phyloP scores from a whole-genome alignment of 2,329 filamentous ascomycete genomes.

The Cadophora sp. region DNA sequence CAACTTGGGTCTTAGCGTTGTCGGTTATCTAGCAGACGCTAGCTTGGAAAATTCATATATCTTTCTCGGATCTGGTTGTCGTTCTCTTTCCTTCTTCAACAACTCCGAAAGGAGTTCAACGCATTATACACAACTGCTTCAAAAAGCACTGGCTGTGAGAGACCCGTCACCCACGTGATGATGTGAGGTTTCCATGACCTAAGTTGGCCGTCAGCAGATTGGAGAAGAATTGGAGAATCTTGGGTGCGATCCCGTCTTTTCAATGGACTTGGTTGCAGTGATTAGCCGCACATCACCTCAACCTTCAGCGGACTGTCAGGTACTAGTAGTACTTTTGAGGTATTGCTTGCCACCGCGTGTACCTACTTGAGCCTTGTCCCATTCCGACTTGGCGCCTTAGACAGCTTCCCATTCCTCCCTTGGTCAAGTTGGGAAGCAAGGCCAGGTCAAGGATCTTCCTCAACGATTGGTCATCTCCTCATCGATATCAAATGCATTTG shows the following conservation, averaged over 20 bases:
- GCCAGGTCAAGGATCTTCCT: neutral
- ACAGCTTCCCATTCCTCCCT: neutral
- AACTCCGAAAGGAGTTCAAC: slow-evolving; percentile 20
- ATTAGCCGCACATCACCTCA: slow-evolving; percentile 40
- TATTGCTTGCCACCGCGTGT: neutral
- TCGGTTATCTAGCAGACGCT: neutral
- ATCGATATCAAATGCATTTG: neutral
- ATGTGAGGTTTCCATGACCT: slow-evolving; percentile 43
- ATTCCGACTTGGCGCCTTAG: neutral
- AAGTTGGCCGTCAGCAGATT: slow-evolving; percentile 43
- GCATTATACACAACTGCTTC: slow-evolving; percentile 33
- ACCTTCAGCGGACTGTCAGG: neutral
- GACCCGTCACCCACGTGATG: slow-evolving; percentile 39
- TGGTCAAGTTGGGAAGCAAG: neutral
- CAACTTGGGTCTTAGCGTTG: neutral
- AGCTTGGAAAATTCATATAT: slow-evolving; percentile 11
- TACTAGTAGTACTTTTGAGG: neutral
- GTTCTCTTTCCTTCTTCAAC: slow-evolving; percentile 13
- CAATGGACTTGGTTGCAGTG: slow-evolving; percentile 43
- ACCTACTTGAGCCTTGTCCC: neutral
- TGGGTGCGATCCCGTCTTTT: slow-evolving; percentile 42
- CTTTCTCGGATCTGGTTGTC: neutral
- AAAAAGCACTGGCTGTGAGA: slow-evolving; percentile 44
- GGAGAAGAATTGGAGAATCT: slow-evolving; percentile 42
- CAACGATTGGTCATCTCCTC: neutral